Conservation (phyloP, 208 protist genomes). For the Trypanosomatidae sp. region DNA sequence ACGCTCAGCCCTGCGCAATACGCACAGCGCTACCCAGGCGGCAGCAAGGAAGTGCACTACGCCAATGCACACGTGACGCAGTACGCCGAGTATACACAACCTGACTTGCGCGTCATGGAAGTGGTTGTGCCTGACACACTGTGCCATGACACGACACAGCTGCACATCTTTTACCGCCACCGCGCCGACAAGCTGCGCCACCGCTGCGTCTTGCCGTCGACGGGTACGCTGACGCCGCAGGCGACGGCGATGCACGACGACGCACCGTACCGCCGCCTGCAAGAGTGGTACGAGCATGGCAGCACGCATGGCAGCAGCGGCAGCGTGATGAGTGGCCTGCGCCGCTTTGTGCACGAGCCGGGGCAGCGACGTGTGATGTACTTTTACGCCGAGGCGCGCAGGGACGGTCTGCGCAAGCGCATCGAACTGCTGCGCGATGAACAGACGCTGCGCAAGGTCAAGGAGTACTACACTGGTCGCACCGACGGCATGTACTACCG, state of each 20-base stretch:
- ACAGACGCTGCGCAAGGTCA: slow-evolving; percentile 48
- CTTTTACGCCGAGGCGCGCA: slow-evolving; percentile 73
- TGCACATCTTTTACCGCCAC: slow-evolving; percentile 68
- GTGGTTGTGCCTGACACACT: slow-evolving; percentile 32
- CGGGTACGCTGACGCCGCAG: background rate
- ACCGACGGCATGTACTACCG: slow-evolving; percentile 67
- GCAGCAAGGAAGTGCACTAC: slow-evolving; percentile 58
- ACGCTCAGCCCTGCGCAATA: slow-evolving; percentile 62
- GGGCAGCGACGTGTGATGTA: slow-evolving; percentile 62
- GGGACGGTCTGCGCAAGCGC: slow-evolving; percentile 69
- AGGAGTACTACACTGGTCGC: slow-evolving; percentile 74
- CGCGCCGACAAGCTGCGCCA: slow-evolving; percentile 70
- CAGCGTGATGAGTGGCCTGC: slow-evolving; percentile 37
- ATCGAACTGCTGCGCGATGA: slow-evolving; percentile 65
- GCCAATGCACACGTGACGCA: slow-evolving; percentile 44
- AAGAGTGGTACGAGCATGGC: slow-evolving; percentile 74
- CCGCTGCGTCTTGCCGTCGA: slow-evolving; percentile 21
- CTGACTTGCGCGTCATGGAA: slow-evolving; percentile 58
- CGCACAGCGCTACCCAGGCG: slow-evolving; percentile 65
- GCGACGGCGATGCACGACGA: background rate
- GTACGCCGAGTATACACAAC: slow-evolving; percentile 69
- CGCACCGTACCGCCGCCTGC: slow-evolving; percentile 7
- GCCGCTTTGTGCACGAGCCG: slow-evolving; percentile 49
- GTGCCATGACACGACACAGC: slow-evolving; percentile 22
- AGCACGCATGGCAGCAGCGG: slow-evolving; percentile 35